Percentiles rank a stretch among this genome's conserved stretches.
These are phyloP conservation scores for Colletotrichum tropicale DNA, from an alignment of 2,329 filamentous ascomycete species.

Conservation along the genomic window DNA sequence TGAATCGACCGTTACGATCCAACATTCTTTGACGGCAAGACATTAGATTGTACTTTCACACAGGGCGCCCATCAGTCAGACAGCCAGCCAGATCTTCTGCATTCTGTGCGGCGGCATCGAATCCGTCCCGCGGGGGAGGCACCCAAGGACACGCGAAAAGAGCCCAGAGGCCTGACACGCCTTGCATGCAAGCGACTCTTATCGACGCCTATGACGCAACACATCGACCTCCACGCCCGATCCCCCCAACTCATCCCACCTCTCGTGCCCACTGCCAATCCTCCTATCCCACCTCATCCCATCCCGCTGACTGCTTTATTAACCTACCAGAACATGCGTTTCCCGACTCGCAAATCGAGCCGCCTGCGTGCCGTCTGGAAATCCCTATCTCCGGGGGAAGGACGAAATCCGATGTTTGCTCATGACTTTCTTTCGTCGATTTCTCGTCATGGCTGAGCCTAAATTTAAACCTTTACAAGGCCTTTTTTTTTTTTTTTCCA, in stretches of 20 bases:
- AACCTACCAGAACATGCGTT: neutral
- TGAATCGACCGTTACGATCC: constrained; percentile 5
- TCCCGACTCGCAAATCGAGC: neutral
- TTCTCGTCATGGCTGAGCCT: neutral
- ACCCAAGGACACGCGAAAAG: neutral
- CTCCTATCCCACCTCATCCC: neutral
- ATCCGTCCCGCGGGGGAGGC: neutral
- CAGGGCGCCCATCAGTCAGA: neutral
- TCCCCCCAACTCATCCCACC: constrained; percentile 6
- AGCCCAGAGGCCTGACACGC: neutral
- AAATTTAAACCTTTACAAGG: neutral
- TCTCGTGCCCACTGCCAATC: neutral
- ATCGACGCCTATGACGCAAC: constrained; percentile 21
- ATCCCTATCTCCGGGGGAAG: neutral
- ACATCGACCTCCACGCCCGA: neutral
- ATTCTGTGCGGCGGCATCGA: neutral
- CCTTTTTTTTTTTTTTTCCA: neutral
- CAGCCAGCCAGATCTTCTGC: neutral
- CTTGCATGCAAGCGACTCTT: constrained; percentile 19
- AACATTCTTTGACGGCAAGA: neutral
- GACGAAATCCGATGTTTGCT: neutral
- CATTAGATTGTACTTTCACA: neutral
- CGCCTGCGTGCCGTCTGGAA: neutral
- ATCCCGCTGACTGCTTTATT: neutral
- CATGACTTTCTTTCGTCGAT: neutral